Conservation (phyloP, 176 grass and related monocot species). For the Metroxylon sagu region DNA sequence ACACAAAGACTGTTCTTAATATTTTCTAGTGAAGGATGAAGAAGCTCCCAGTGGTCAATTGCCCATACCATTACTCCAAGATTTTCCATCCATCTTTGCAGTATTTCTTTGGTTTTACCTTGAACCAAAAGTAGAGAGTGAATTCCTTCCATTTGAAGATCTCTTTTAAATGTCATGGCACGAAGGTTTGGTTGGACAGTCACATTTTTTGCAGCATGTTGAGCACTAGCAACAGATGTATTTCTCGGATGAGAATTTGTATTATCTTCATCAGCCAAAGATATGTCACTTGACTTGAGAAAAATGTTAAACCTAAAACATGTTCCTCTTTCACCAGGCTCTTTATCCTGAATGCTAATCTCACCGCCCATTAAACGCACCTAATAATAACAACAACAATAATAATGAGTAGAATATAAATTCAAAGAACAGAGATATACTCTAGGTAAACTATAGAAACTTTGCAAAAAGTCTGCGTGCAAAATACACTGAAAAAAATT, state of each 20-base stretch:
- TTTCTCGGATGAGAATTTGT: neutral
- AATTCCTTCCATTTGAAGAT: too few relatives aligned
- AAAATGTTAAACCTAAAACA: constrained; percentile 69
- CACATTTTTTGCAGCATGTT: neutral
- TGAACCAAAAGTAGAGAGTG: too few relatives aligned
- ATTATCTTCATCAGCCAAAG: neutral
- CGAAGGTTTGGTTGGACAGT: too few relatives aligned
- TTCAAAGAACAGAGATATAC: neutral
- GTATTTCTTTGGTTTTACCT: too few relatives aligned
- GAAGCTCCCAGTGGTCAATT: too few relatives aligned
- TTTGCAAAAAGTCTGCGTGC: too few relatives aligned
- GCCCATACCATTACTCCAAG: too few relatives aligned
- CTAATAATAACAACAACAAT: constrained; percentile 7
- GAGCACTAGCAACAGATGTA: neutral
- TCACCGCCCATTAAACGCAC: constrained; percentile 89
- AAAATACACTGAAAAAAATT: too few relatives aligned
- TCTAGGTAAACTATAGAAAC: neutral
- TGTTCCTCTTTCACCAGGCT: constrained; percentile 43
- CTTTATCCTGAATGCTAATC: constrained; percentile 65
- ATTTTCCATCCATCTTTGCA: too few relatives aligned
- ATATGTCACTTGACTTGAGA: constrained; percentile 27
- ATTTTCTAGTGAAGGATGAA: too few relatives aligned
- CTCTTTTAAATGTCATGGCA: too few relatives aligned
- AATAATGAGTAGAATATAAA: neutral
- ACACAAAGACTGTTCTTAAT: too few relatives aligned